Percentiles rank a stretch among this genome's conserved stretches.
Conservation (phyloP, 495 filamentous ascomycete species). For the Podospora fimiseda region DNA sequence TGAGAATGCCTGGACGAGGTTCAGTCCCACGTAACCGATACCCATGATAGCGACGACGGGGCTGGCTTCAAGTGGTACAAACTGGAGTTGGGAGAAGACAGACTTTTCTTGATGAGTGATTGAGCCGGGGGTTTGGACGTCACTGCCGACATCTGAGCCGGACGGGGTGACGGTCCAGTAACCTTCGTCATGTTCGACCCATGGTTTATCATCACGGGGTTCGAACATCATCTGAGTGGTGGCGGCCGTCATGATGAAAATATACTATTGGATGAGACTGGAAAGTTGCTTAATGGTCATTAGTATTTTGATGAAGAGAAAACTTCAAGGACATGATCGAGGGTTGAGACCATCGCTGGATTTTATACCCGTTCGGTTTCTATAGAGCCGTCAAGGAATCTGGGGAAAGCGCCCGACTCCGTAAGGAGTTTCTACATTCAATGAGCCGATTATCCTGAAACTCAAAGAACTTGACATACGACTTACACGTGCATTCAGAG, state of each 20-base stretch:
- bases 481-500: too few species aligned
- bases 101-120: not conserved
- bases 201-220: not conserved
- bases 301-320: too few species aligned
- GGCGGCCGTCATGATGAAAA: not conserved
- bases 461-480: not conserved
- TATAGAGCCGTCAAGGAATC: too few species aligned
- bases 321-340: too few species aligned
- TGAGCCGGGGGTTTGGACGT: not conserved
- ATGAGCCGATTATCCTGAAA: not conserved
- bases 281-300: too few species aligned
- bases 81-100: not conserved
- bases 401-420: too few species aligned
- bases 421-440: too few species aligned
- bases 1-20: conserved; percentile 28
- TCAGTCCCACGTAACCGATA: conserved; percentile 32
- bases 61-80: not conserved
- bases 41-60: conserved; percentile 33
- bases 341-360: too few species aligned
- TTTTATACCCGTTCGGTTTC: too few species aligned
- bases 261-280: not conserved
- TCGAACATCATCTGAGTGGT: not conserved
- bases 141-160: not conserved
- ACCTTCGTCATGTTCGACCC: not conserved
- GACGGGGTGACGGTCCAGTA: not conserved